These are phyloP conservation scores for Phytophthora ohioensis DNA, from an alignment of 352 stramenopile genomes.

Conservation along the genomic window DNA sequence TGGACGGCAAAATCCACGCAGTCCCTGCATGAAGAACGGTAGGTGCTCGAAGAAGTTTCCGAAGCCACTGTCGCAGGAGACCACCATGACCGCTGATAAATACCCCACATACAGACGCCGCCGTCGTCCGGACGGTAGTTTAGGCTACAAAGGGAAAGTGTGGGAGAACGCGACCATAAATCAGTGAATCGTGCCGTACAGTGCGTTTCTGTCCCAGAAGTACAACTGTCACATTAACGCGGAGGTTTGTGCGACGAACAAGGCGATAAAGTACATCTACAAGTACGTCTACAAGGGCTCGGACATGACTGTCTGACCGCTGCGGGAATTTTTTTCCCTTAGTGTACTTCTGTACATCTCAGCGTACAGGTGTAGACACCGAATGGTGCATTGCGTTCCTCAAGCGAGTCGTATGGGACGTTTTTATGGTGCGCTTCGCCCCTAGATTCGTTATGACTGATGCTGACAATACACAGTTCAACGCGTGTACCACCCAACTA, in stretches of 20 bases:
- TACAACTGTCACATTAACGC: conserved; percentile 74
- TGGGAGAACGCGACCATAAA: conserved; percentile 40
- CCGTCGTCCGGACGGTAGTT: not conserved
- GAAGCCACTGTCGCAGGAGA: conserved; percentile 18
- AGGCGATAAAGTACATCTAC: conserved; percentile 64
- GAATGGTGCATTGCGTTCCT: not conserved
- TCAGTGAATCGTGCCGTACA: conserved; percentile 65
- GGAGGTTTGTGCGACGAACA: conserved; percentile 50
- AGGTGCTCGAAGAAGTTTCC: conserved; percentile 39
- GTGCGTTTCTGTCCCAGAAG: conserved; percentile 55
- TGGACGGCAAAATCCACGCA: not conserved
- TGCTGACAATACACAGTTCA: conserved; percentile 4
- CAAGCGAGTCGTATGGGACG: not conserved
- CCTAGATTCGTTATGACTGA: conserved; percentile 3
- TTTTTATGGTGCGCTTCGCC: not conserved
- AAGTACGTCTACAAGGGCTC: conserved; percentile 69
- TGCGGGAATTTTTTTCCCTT: not conserved
- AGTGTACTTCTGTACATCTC: not conserved
- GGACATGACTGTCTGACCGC: conserved; percentile 26
- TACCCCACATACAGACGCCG: conserved; percentile 4
- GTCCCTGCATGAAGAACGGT: conserved; percentile 29
- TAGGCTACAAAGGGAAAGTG: not conserved
- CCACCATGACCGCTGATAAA: not conserved
- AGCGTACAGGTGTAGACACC: not conserved
- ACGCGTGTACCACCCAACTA: not conserved